Conservation (phyloP, 352 stramenopile genomes). For the Thalassiosira mediterranea region DNA sequence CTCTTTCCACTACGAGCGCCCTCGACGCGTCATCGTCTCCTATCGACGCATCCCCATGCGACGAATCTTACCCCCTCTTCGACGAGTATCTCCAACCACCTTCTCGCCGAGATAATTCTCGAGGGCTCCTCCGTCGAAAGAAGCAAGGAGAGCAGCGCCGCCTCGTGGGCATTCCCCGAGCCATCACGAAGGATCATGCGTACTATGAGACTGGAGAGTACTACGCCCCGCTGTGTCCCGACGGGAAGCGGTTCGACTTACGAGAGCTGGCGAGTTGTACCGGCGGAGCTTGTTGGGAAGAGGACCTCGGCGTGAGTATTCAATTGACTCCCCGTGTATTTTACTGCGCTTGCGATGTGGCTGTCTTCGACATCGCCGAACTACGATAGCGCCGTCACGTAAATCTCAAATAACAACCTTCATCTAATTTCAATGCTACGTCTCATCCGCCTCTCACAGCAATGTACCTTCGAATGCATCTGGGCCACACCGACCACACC, state of each 20-base stretch:
- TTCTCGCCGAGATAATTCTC: too few species aligned
- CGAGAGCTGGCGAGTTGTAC: neutral
- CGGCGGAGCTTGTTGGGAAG: neutral
- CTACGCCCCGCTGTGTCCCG: slow-evolving; percentile 1
- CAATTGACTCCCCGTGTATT: neutral
- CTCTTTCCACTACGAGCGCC: neutral
- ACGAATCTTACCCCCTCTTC: neutral
- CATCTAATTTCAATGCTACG: neutral
- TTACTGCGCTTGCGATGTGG: neutral
- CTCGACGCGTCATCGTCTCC: neutral
- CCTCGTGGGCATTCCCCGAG: neutral
- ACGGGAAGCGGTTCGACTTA: neutral
- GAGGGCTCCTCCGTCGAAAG: too few species aligned
- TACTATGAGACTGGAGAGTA: neutral
- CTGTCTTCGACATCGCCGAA: neutral
- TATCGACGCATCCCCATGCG: neutral
- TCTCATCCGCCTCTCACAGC: neutral
- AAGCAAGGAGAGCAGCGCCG: too few species aligned
- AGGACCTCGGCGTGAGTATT: neutral
- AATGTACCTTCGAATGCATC: neutral
- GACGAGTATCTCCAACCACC: too few species aligned
- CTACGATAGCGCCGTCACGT: neutral
- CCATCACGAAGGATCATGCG: neutral
- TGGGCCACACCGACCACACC: neutral
- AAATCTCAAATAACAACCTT: neutral